Percentiles rank a stretch among this genome's conserved stretches.
phyloP scores from a whole-genome alignment of 1,284 basidiomycete species.

The Melampsora larici-populina region DNA sequence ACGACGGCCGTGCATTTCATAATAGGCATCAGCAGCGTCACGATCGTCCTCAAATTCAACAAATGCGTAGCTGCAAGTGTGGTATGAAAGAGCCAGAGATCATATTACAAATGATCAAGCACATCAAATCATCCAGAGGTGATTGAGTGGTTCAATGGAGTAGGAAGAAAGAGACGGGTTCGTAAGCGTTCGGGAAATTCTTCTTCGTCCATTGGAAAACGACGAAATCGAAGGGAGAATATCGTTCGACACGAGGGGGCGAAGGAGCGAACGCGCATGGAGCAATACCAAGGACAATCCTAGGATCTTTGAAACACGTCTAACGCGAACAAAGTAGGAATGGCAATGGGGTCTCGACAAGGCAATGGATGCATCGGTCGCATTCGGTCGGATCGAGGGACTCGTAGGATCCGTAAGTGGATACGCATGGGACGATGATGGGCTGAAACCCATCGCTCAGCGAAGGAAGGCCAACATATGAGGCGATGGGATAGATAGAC shows the following conservation, averaged over 20 bases:
- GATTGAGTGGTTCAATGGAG: background rate
- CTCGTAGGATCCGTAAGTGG: background rate
- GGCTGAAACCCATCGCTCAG: background rate
- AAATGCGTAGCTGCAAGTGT: slow-evolving; percentile 36
- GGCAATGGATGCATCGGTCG: background rate
- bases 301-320: background rate
- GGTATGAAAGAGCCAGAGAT: background rate
- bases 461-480: background rate
- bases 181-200: slow-evolving; percentile 34
- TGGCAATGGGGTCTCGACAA: background rate
- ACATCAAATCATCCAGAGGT: background rate
- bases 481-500: background rate
- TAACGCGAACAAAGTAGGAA: background rate
- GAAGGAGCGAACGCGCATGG: background rate
- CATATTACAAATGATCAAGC: background rate
- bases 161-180: slow-evolving; percentile 36
- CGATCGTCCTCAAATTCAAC: slow-evolving; percentile 43
- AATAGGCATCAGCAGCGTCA: slow-evolving; percentile 41
- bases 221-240: slow-evolving; percentile 11
- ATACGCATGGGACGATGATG: background rate
- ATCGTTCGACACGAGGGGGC: background rate
- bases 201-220: slow-evolving; percentile 24
- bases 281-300: slow-evolving; percentile 16
- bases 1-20: slow-evolving; percentile 43
- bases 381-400: background rate